phyloP scores from a whole-genome alignment of 768 basidiomycete species.

The Boletus tylopilopsis region DNA sequence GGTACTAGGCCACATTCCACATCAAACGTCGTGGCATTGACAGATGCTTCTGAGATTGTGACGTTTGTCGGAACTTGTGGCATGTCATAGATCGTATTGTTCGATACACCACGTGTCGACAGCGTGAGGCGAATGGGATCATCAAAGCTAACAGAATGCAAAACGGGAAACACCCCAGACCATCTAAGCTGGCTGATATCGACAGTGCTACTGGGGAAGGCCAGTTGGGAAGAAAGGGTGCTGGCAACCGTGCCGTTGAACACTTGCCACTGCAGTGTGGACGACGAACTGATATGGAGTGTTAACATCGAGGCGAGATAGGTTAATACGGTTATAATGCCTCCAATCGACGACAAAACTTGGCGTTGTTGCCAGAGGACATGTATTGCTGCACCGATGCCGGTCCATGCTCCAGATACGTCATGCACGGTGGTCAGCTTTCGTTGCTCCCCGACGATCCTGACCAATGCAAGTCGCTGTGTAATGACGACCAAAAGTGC shows the following conservation, averaged over 20 bases:
- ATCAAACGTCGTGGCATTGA: not conserved
- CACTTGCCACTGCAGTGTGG: not conserved
- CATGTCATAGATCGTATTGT: not conserved
- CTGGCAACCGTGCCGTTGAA: not conserved
- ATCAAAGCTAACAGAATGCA: not conserved
- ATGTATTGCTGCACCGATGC: not conserved
- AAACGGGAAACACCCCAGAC: not conserved
- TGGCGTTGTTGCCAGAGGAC: not conserved
- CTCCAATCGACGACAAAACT: not conserved
- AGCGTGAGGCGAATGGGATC: too few species aligned
- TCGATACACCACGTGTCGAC: not conserved
- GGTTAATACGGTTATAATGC: not conserved
- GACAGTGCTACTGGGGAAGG: not conserved
- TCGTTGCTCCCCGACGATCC: not conserved
- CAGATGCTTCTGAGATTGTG: not conserved
- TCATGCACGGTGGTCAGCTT: not conserved
- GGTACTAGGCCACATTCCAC: not conserved
- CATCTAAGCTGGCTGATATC: not conserved
- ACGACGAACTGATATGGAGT: not conserved
- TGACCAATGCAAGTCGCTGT: not conserved
- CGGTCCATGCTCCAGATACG: not conserved
- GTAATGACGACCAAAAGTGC: not conserved
- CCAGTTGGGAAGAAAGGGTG: not conserved
- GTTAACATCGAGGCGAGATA: not conserved
- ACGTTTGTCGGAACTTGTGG: not conserved